Percentiles rank a stretch among this genome's conserved stretches.
These are phyloP conservation scores for Aspergillus sp. DNA, from an alignment of 2,329 filamentous ascomycete species.

Conservation along the genomic window DNA sequence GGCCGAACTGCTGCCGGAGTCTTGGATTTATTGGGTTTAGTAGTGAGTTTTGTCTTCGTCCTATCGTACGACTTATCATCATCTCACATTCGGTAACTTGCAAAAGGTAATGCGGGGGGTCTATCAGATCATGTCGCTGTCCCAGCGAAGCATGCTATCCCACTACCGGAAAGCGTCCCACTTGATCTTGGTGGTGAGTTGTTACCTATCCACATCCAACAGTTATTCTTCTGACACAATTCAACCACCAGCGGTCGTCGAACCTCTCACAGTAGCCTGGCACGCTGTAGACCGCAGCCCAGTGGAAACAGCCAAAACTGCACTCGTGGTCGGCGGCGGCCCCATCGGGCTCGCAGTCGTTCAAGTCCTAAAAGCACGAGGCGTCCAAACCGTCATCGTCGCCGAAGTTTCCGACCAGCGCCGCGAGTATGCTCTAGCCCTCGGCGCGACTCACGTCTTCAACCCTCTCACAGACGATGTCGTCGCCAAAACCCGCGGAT, in stretches of 20 bases:
- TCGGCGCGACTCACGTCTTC: constrained; percentile 57
- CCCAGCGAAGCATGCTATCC: constrained; percentile 20
- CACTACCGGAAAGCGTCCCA: constrained; percentile 23
- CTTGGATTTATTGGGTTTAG: constrained; percentile 56
- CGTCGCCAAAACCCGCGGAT: constrained; percentile 45
- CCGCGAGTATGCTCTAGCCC: constrained; percentile 53
- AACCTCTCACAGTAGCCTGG: constrained; percentile 64
- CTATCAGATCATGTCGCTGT: constrained; percentile 30
- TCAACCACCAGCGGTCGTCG: constrained; percentile 52
- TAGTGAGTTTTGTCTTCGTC: constrained; percentile 21
- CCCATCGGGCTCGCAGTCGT: constrained; percentile 63
- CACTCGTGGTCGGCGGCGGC: constrained; percentile 60
- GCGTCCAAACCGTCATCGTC: constrained; percentile 56
- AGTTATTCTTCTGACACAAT: neutral
- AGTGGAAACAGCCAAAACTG: constrained; percentile 46
- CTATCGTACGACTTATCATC: neutral
- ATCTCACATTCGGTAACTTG: neutral
- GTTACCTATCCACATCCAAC: neutral
- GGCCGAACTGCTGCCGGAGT: constrained; percentile 59
- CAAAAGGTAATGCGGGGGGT: constrained; percentile 26
- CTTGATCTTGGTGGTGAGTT: constrained; percentile 24
- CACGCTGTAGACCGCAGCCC: constrained; percentile 57
- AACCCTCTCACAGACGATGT: constrained; percentile 52
- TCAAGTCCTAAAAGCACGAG: constrained; percentile 55
- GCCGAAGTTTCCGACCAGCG: constrained; percentile 55